Evolutionary conservation across 2,329 filamentous ascomycete species (phyloP), one percentile per base, ranked within the genome.

Genomic region (Calonectria hawksworthii): DNA sequence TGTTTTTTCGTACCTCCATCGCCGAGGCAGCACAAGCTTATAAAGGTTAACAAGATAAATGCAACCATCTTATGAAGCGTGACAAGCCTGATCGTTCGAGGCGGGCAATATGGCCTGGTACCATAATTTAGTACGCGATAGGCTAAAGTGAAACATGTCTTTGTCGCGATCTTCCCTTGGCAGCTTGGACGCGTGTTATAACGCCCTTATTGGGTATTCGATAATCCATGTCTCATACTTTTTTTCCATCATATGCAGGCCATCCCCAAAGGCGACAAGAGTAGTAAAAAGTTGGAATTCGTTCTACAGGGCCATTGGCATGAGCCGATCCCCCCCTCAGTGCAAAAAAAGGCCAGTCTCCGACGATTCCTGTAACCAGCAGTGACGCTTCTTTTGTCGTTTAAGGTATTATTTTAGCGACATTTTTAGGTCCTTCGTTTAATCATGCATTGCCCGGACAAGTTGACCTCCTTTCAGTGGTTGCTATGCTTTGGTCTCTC

Each of bases 11-110:
- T 18, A 14, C 2, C 11, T 7, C 2, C 50, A 11, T 16, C 50
- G 1, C 16, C 11, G 1, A 26, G 11, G 11, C 4, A 1, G n/a
- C n/a, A n/a, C 50, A 18, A 7, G 0, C 13, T 52, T 16, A 16
- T 13, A 13, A n/a, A 14, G 13, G 7, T 10, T 28, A 28, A 52
- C 23, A 8, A 28, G 4, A 52, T 51, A 16, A 1, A 30, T 10
- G n/a, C 26, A 30, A 16, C 4, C 6, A 7, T 18, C 7, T 52
- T 14, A 23, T 18, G 7, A 18, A 28, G 50, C 13, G 30, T 18
- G 9, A 30, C 4, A 18, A 28, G 13, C 5, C 50, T 16, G 10
- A 14, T 18, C 4, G 16, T 18, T 18, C 16, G 23, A 18, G 14
- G 18, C 26, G 26, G 7, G 50, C 4, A 30, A 52, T 30, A 14